Percentiles rank a stretch among this genome's conserved stretches.
Conservation (phyloP, 179 eudicot species). For the Beta macrorhiza region DNA sequence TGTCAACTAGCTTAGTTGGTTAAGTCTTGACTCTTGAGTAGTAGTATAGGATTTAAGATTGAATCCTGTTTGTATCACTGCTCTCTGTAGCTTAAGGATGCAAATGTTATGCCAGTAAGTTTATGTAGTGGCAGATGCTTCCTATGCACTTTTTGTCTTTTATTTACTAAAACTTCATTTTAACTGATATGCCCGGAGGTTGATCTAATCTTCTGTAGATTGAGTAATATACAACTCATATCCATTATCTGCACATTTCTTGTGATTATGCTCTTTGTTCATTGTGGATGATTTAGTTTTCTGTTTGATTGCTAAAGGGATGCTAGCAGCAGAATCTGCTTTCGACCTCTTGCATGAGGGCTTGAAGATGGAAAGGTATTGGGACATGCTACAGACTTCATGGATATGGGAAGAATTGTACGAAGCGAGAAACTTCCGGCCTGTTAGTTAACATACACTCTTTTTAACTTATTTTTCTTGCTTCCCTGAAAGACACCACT, state of each 20-base stretch:
- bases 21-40: background rate
- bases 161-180: background rate
- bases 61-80: background rate
- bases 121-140: background rate
- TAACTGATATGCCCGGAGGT: background rate
- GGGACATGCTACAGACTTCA: slow-evolving; percentile 73
- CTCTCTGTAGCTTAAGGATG: background rate
- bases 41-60: background rate
- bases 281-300: background rate
- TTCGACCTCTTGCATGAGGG: slow-evolving; percentile 65
- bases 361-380: slow-evolving; percentile 58
- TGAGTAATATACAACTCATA: background rate
- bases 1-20: background rate
- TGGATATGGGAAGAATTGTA: slow-evolving; percentile 97
- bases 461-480: background rate
- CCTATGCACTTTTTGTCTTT: background rate
- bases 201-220: background rate
- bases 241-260: background rate
- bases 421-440: slow-evolving; percentile 78
- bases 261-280: background rate
- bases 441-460: slow-evolving; percentile 43
- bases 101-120: background rate
- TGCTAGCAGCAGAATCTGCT: slow-evolving; percentile 93
- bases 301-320: slow-evolving; percentile 46
- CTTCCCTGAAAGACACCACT: background rate